Conservation (phyloP, 441 rosid species). For the Euphorbia schlechtendalii region DNA sequence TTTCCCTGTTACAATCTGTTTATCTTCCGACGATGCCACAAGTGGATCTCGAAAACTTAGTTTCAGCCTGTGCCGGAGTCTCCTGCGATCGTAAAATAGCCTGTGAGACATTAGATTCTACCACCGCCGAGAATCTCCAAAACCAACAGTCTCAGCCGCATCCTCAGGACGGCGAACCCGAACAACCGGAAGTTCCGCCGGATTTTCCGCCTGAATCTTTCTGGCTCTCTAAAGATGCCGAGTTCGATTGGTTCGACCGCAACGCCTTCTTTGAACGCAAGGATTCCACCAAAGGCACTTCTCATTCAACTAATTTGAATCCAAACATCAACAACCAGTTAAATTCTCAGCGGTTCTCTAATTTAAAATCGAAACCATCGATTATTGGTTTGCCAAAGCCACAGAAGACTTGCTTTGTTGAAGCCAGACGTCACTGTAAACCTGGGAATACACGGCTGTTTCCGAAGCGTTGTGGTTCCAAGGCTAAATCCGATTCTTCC, state of each 20-base stretch:
- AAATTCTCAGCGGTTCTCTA: conserved; percentile 57
- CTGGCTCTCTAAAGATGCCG: conserved; percentile 70
- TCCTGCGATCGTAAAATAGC: conserved; percentile 58
- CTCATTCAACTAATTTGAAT: conserved; percentile 26
- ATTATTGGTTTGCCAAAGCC: conserved; percentile 71
- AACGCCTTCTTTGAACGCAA: conserved; percentile 75
- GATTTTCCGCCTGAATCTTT: conserved; percentile 85
- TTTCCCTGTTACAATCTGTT: background rate
- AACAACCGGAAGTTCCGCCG: no score
- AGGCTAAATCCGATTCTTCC: conserved; percentile 36
- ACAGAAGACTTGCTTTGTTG: conserved; percentile 49
- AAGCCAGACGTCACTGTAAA: conserved; percentile 45
- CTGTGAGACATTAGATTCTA: conserved; percentile 51
- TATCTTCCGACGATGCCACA: conserved; percentile 47
- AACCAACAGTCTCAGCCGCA: no score
- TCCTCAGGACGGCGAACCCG: conserved; percentile 11
- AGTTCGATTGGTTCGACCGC: conserved; percentile 70
- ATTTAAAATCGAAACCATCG: conserved; percentile 50
- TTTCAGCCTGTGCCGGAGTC: conserved; percentile 63
- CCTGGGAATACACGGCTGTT: conserved; percentile 43
- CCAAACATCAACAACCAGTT: conserved; percentile 32
- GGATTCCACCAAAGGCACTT: conserved; percentile 62
- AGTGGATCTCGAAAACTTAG: conserved; percentile 72
- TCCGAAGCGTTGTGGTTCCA: conserved; percentile 53
- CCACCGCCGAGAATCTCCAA: conserved; percentile 8